Percentiles rank a stretch among this genome's conserved stretches.
Evolutionary conservation across 306 rosid species (phyloP).

Genomic region (Alnus glutinosa): DNA sequence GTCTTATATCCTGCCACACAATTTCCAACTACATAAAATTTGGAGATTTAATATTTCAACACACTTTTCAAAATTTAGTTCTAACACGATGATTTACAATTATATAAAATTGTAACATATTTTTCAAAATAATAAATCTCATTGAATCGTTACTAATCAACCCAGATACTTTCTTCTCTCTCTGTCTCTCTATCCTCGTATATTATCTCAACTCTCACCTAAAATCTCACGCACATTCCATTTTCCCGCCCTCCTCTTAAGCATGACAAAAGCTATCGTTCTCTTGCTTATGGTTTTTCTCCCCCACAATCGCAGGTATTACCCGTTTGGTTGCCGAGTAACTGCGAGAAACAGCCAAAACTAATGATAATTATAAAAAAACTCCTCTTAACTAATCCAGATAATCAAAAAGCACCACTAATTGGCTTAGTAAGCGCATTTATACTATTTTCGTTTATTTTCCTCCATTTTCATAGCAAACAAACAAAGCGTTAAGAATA

Average conservation of each 20-base stretch:
- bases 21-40: too few species aligned
- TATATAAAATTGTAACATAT: too few species aligned
- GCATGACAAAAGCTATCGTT: not conserved
- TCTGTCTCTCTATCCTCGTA: too few species aligned
- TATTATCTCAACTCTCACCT: not conserved
- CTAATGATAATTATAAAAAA: not conserved
- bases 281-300: not conserved
- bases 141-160: too few species aligned
- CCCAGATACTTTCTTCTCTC: too few species aligned
- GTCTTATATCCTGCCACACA: too few species aligned
- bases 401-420: not conserved
- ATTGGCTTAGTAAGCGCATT: not conserved
- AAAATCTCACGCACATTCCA: not conserved
- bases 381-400: not conserved
- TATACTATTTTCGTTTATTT: not conserved
- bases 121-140: too few species aligned
- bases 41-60: too few species aligned
- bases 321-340: not conserved
- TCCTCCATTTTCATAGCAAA: not conserved
- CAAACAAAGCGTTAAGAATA: not conserved
- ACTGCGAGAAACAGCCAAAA: not conserved
- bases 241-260: not conserved
- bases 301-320: conserved; percentile 6
- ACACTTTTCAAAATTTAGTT: too few species aligned
- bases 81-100: too few species aligned